These are phyloP conservation scores for Nicotiana noctiflora DNA, from an alignment of 257 asterid species.

Conservation along the genomic window DNA sequence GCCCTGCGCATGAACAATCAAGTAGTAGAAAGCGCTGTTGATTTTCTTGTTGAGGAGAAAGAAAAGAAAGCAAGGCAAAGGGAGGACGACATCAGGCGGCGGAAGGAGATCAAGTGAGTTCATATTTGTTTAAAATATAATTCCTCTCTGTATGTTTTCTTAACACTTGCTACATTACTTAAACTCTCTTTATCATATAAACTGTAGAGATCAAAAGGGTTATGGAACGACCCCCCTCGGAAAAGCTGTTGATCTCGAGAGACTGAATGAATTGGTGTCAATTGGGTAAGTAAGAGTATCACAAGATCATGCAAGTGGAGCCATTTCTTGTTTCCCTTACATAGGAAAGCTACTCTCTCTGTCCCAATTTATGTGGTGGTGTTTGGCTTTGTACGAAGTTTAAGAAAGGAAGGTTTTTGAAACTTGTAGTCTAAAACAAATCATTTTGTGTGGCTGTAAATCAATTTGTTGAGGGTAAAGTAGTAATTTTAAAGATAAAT, in stretches of 20 bases:
- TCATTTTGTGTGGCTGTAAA: no score
- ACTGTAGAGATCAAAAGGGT: conserved; percentile 72
- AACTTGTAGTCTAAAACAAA: no score
- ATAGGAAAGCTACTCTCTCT: neutral
- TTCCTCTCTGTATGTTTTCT: neutral
- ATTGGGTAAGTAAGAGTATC: conserved; percentile 52
- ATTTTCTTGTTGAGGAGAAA: conserved; percentile 75
- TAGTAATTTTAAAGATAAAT: no score
- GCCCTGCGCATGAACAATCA: conserved; percentile 89
- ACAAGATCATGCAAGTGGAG: neutral
- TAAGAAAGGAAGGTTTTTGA: no score
- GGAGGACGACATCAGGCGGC: conserved; percentile 50
- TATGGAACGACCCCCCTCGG: conserved; percentile 74
- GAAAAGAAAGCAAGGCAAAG: conserved; percentile 40
- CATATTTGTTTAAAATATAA: neutral
- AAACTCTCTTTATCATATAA: conserved; percentile 10
- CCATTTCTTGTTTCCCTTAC: neutral
- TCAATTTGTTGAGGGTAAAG: no score
- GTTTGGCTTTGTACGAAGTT: no score
- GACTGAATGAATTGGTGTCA: conserved; percentile 57
- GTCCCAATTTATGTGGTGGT: no score
- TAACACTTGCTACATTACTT: neutral
- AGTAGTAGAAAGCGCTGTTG: conserved; percentile 68
- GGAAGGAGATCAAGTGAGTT: conserved; percentile 54
- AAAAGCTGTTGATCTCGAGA: conserved; percentile 79